A percentile compares a stretch with the other conserved stretches of the same genome.
These are phyloP conservation scores for Desmodesmus armatus DNA, from an alignment of 139 green algal genomes.

Conservation along the genomic window DNA sequence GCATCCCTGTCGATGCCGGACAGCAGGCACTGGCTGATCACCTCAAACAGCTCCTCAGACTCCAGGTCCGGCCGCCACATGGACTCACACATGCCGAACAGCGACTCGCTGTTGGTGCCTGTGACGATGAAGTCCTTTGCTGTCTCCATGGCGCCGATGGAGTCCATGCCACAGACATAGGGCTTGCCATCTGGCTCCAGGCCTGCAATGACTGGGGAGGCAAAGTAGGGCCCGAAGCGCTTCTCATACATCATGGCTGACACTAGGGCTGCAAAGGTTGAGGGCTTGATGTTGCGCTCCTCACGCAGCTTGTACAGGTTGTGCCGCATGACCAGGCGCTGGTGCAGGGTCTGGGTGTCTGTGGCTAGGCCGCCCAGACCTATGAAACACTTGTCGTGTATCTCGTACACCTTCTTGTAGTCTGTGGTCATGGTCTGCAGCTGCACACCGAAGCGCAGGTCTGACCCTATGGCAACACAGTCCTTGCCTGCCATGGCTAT, in stretches of 20 bases:
- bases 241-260: conserved; percentile 96
- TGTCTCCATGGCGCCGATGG: conserved; percentile 94
- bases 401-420: conserved; percentile 92
- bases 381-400: conserved; percentile 96
- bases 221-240: conserved; percentile 97
- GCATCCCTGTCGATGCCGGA: conserved; percentile 94
- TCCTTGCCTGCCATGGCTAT: conserved; percentile 89
- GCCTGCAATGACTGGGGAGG: conserved; percentile 94
- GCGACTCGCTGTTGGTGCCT: conserved; percentile 90
- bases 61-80: conserved; percentile 93
- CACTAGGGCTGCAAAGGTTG: conserved; percentile 93
- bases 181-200: conserved; percentile 91
- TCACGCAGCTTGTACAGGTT: conserved; percentile 99
- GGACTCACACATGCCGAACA: conserved; percentile 98
- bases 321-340: conserved; percentile 93
- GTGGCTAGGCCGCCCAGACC: conserved; percentile 93
- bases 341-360: conserved; percentile 92
- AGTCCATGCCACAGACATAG: conserved; percentile 97
- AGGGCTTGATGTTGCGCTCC: conserved; percentile 96
- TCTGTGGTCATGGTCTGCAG: conserved; percentile 97
- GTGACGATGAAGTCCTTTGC: conserved; percentile 97
- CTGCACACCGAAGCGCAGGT: conserved; percentile 97
- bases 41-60: conserved; percentile 98
- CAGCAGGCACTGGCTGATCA: conserved; percentile 91
- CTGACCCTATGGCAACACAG: conserved; percentile 97